Conservation (phyloP, 1,284 basidiomycete genomes). For the Coniferiporia weirii region DNA sequence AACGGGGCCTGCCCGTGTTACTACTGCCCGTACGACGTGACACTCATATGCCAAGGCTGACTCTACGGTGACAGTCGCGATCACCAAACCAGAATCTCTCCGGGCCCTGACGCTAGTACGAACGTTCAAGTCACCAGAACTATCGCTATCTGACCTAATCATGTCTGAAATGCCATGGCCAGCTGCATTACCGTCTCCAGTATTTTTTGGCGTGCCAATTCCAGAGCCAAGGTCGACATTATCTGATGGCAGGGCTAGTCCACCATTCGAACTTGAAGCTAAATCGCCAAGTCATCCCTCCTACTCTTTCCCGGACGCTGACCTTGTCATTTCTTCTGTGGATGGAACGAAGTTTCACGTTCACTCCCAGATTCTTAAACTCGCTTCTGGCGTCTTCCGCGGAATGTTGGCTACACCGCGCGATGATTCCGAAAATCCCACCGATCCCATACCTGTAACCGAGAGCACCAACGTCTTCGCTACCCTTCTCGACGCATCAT, state of each 20-base stretch:
- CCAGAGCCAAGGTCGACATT: too few relatives aligned
- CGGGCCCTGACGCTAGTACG: too few relatives aligned
- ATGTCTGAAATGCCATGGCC: too few relatives aligned
- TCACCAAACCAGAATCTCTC: too few relatives aligned
- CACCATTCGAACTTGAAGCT: not conserved
- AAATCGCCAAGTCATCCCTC: not conserved
- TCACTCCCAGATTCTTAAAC: conserved; percentile 35
- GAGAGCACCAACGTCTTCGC: not conserved
- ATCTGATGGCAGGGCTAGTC: not conserved
- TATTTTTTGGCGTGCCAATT: too few relatives aligned
- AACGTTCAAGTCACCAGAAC: too few relatives aligned
- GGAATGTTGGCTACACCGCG: conserved; percentile 32
- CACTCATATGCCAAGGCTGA: too few relatives aligned
- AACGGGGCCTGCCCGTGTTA: too few relatives aligned
- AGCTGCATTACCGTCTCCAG: too few relatives aligned
- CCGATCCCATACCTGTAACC: conserved; percentile 1
- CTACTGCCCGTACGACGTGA: too few relatives aligned
- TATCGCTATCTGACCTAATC: too few relatives aligned
- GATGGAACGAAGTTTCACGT: conserved; percentile 37
- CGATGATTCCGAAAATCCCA: not conserved
- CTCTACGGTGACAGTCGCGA: too few relatives aligned
- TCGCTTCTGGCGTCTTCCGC: conserved; percentile 37
- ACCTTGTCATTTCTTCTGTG: conserved; percentile 35
- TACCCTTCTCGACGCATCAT: conserved; percentile 4
- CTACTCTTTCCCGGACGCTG: conserved; percentile 24